These are phyloP conservation scores for Fraxinus velutina DNA, from an alignment of 305 asterid species.

Conservation along the genomic window DNA sequence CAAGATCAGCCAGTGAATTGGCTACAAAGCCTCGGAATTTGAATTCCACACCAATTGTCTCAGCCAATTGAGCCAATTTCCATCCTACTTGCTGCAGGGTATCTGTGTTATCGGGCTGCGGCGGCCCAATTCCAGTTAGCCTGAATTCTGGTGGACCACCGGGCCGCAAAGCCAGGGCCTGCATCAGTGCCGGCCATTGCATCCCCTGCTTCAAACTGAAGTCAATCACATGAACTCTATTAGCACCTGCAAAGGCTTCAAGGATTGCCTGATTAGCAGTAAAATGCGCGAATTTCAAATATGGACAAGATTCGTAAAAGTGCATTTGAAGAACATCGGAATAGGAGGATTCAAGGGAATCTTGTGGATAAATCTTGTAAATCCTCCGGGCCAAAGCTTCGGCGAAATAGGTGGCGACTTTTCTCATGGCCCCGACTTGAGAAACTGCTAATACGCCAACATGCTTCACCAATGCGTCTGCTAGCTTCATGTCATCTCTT, in stretches of 20 bases:
- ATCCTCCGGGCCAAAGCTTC: conserved; percentile 68
- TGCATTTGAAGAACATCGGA: conserved; percentile 67
- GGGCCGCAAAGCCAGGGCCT: conserved; percentile 62
- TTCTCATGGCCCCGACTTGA: conserved; percentile 80
- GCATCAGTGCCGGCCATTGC: conserved; percentile 91
- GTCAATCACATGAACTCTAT: conserved; percentile 67
- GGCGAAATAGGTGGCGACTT: conserved; percentile 77
- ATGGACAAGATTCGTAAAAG: conserved; percentile 66
- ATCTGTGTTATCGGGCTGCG: conserved; percentile 64
- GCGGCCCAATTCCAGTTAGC: conserved; percentile 67
- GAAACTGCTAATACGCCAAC: conserved; percentile 65
- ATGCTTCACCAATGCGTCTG: conserved; percentile 66
- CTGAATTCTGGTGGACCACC: conserved; percentile 66
- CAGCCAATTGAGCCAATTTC: conserved; percentile 71
- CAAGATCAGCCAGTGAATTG: conserved; percentile 66
- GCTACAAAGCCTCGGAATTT: conserved; percentile 68
- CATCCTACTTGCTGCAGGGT: conserved; percentile 71
- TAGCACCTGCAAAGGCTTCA: conserved; percentile 52
- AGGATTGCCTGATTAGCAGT: conserved; percentile 73
- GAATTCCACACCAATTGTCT: conserved; percentile 57
- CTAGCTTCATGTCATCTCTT: conserved; percentile 50
- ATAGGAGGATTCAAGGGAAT: conserved; percentile 43
- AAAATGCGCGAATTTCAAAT: conserved; percentile 70
- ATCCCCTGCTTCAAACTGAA: conserved; percentile 73
- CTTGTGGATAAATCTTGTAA: conserved; percentile 62